phyloP scores from a whole-genome alignment of 2,329 filamentous ascomycete species.

The Alternaria angustiovoidea region DNA sequence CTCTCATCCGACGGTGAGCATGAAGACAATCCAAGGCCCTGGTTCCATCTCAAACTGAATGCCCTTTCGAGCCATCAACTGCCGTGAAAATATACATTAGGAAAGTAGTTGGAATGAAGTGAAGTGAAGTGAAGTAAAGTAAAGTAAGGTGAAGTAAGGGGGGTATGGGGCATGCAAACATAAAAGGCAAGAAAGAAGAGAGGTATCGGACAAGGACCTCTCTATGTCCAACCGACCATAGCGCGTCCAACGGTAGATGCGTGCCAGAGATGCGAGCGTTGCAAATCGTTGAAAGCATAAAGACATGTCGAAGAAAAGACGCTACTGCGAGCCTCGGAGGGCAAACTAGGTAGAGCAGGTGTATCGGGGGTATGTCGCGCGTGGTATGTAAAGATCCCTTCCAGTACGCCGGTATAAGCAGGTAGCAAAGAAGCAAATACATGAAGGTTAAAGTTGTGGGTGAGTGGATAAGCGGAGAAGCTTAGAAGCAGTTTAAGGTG shows the following conservation, averaged over 20 bases:
- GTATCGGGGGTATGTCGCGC: slow-evolving; percentile 34
- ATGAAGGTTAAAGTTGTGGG: slow-evolving; percentile 20
- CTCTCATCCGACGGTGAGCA: background rate
- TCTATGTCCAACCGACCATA: slow-evolving; percentile 14
- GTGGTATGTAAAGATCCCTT: slow-evolving; percentile 39
- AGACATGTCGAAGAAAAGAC: slow-evolving; percentile 29
- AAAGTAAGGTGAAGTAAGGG: background rate
- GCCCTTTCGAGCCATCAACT: slow-evolving; percentile 3
- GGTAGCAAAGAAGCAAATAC: slow-evolving; percentile 31
- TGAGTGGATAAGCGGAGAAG: slow-evolving; percentile 11
- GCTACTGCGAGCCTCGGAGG: slow-evolving; percentile 8
- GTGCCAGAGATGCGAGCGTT: slow-evolving; percentile 27
- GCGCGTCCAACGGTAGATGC: slow-evolving; percentile 16
- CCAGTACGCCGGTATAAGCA: slow-evolving; percentile 33
- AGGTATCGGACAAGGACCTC: slow-evolving; percentile 10
- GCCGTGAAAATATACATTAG: slow-evolving; percentile 23
- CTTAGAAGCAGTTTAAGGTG: slow-evolving; percentile 95
- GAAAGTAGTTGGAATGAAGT: slow-evolving; percentile 4
- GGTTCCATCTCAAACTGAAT: background rate
- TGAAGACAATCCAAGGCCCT: background rate
- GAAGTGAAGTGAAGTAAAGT: slow-evolving; percentile 2
- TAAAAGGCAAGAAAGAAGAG: slow-evolving; percentile 10
- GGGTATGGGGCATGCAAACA: slow-evolving; percentile 23
- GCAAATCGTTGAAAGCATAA: slow-evolving; percentile 35
- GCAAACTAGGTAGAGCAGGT: slow-evolving; percentile 13